phyloP scores from a whole-genome alignment of 768 basidiomycete genomes.

The Ramaria rubella region DNA sequence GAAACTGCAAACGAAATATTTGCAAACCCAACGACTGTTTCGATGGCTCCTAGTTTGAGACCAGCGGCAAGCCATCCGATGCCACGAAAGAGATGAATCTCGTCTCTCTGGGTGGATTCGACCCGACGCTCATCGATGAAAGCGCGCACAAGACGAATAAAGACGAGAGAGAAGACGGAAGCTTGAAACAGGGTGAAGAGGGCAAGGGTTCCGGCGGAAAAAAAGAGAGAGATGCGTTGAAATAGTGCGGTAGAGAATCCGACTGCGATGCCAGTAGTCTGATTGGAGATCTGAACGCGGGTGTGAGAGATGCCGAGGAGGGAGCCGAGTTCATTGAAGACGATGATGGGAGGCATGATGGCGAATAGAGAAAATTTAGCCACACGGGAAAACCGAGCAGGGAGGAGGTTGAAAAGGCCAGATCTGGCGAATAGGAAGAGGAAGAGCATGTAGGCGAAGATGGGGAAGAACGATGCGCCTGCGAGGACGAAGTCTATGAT shows the following conservation, averaged over 20 bases:
- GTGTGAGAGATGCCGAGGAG: slow-evolving; percentile 50
- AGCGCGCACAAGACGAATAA: slow-evolving; percentile 49
- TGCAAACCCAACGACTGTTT: slow-evolving; percentile 59
- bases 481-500: slow-evolving; percentile 51
- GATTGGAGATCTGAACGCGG: neutral
- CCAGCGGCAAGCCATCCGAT: slow-evolving; percentile 60
- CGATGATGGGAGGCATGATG: slow-evolving; percentile 50
- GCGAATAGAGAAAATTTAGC: slow-evolving; percentile 40
- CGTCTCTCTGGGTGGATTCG: slow-evolving; percentile 35
- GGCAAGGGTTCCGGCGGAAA: slow-evolving; percentile 55
- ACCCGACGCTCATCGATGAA: slow-evolving; percentile 46
- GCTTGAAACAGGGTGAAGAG: slow-evolving; percentile 54
- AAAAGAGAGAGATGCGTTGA: slow-evolving; percentile 45
- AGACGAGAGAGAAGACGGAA: slow-evolving; percentile 49
- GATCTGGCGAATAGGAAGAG: slow-evolving; percentile 49
- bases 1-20: slow-evolving; percentile 44
- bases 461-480: slow-evolving; percentile 58
- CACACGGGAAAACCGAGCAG: slow-evolving; percentile 40
- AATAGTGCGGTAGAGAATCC: slow-evolving; percentile 34
- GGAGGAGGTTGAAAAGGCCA: slow-evolving; percentile 48
- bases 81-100: slow-evolving; percentile 48
- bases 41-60: slow-evolving; percentile 55
- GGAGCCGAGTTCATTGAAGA: slow-evolving; percentile 54
- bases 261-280: slow-evolving; percentile 25
- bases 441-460: slow-evolving; percentile 57